Base-by-base conservation (phyloP, 2,329 filamentous ascomycete genomes). In the Drechslerella dactyloides region DNA sequence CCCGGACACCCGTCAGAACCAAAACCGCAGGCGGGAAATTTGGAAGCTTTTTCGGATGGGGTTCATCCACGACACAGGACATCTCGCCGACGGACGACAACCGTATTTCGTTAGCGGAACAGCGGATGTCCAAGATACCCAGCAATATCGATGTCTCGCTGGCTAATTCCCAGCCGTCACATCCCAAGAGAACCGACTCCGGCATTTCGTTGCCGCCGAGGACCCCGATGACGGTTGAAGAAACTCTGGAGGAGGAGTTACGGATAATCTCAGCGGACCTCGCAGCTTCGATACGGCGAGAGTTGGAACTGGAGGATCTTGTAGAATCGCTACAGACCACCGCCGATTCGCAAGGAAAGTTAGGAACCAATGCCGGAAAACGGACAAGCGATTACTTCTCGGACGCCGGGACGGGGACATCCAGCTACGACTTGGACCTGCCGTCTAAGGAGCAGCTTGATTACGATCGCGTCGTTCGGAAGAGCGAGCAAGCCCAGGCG, bases 351-450 rank as follows among this genome's bases (percentile, higher is more conserved):
- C 77, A 81, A 51, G 69, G 75, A 37, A 40, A 63, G 60, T 42
- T 73, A 42, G 62, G 56, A 24, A 52, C 83, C 79, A 78, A 82
- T 75, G 76, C 84, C 27, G 87, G 85, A 74, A 89, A 90, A 78
- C 86, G 93, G 72, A 96, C 91, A 8, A 97, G 94, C 81, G 94
- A 99, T 81, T 97, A 99, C 81, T 99, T 94, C 79, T 99, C 94
- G 1, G 94, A 99, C 79, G 96, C 93, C 4, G 94, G 94, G 33
- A 89, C 91, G 19, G 73, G 74, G 53, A 53, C 75, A 19, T 83
- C 85, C 69, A 76, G 75, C 44, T 81, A 80, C 13, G 83, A 85
- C 33, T 68, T 35, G 6, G 69, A 73, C 21, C 10, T 68, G 15
- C 62, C 61, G 37, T 81, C 80, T 33, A 85, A 84, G 75, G 76